Base-by-base conservation (phyloP, 805 yeast genomes). In the Nakazawaea ernobii region DNA sequence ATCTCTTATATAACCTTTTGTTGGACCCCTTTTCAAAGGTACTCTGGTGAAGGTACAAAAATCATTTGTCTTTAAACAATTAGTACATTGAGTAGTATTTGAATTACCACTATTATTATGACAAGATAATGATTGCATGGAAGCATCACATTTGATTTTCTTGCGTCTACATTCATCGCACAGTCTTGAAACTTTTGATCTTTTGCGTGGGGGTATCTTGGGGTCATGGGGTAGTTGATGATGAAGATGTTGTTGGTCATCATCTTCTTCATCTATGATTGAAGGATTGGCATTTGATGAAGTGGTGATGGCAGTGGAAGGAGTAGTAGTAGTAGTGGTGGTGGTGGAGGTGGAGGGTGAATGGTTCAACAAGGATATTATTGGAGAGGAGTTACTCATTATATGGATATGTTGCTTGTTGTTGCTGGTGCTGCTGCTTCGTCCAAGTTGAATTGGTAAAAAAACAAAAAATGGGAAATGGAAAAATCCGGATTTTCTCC, bases 131-230 rank as follows among this genome's bases (percentile, higher is more conserved):
- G 36, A 15, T 28, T 32, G 30, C 14, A 46, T 15, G 2, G 42
- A n/a, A 24, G 86, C 88, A 59, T 85, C 81, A 65, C 95, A 86
- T 46, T 79, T 71, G 20, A 85, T 74, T 59, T 86, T 86, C 61
- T 84, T 84, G 40, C 85, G 71, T 33, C 94, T 72, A 61, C 94
- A 86, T 46, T 83, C 81, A 60, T 86, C 95, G 60, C 95, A 86
- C 1, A 92, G 94, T 45, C 95, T 63, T 1, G 90, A 83, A 0
- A 85, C 89, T 59, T 86, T 86, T 8, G 84, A 73, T 48, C 91
- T 57, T 57, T 84, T 83, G 43, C 86, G 70, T 24, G 50, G 50
- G 6, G 46, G 50, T n/a, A 38, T 33, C 33, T 35, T 35, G 6
- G 14, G 14, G 43, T 38, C 53, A 49, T 17, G 45, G 7, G 36